Conservation (phyloP, 169 alveolate species). For the Plasmodium knowlesi region DNA sequence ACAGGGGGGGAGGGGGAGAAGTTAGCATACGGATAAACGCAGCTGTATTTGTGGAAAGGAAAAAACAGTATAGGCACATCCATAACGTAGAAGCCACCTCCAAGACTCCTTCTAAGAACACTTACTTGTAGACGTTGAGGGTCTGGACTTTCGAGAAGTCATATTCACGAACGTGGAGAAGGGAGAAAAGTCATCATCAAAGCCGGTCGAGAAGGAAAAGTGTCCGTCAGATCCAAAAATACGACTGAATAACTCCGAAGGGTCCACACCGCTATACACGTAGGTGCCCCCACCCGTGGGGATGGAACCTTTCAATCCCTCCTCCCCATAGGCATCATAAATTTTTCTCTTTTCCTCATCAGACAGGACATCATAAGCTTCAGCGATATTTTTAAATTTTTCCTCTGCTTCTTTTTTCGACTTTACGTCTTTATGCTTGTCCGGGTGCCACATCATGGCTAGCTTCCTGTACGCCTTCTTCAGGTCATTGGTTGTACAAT, state of each 20-base stretch:
- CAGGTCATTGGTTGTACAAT: slow-evolving; percentile 89
- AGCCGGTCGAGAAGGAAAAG: slow-evolving; percentile 80
- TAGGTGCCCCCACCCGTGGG: slow-evolving; percentile 65
- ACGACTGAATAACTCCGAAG: slow-evolving; percentile 86
- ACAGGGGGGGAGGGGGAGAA: slow-evolving; percentile 10
- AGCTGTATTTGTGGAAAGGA: background rate
- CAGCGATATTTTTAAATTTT: slow-evolving; percentile 92
- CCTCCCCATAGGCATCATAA: slow-evolving; percentile 96
- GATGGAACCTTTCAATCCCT: slow-evolving; percentile 93
- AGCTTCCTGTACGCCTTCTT: slow-evolving; percentile 93
- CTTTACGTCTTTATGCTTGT: slow-evolving; percentile 93
- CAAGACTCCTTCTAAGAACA: background rate
- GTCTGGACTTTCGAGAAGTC: slow-evolving; percentile 76
- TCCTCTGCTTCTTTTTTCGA: slow-evolving; percentile 88
- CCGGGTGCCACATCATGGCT: slow-evolving; percentile 96
- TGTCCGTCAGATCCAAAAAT: slow-evolving; percentile 87
- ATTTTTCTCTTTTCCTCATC: slow-evolving; percentile 95
- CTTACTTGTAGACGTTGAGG: slow-evolving; percentile 67
- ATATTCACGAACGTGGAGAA: slow-evolving; percentile 83
- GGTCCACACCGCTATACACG: slow-evolving; percentile 86
- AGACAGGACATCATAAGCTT: slow-evolving; percentile 95
- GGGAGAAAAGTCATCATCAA: slow-evolving; percentile 83
- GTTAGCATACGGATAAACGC: background rate
- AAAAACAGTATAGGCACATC: background rate
- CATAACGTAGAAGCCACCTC: background rate